Conservation (phyloP, 352 stramenopile genomes). For the Blastocystis sp. region DNA sequence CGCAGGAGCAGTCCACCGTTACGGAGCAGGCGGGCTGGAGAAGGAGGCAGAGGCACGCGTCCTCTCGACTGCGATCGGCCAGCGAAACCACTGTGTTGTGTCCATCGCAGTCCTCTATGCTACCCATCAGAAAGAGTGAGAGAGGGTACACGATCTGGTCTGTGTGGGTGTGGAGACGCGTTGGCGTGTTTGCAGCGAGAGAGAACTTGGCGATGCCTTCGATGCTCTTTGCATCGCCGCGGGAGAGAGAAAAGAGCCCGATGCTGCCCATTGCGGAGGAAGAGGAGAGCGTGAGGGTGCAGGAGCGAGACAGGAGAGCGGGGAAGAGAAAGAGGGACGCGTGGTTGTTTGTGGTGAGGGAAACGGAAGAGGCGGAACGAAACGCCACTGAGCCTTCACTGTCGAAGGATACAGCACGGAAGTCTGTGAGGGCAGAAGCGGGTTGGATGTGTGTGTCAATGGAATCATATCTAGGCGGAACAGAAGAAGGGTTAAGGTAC, state of each 20-base stretch:
- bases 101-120: not conserved
- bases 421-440: not conserved
- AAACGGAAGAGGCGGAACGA: not conserved
- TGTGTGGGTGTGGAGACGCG: not conserved
- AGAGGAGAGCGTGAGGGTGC: not conserved
- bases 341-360: not conserved
- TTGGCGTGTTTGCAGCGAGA: not conserved
- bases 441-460: not conserved
- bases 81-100: not conserved
- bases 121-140: not conserved
- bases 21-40: not conserved
- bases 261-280: not conserved
- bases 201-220: not conserved
- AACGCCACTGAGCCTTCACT: not conserved
- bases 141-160: not conserved
- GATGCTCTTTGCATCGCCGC: not conserved
- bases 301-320: not conserved
- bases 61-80: not conserved
- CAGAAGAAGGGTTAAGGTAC: not conserved
- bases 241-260: not conserved
- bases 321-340: not conserved
- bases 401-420: not conserved
- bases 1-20: not conserved
- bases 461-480: not conserved
- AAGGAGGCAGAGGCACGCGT: not conserved